Evolutionary conservation across 2,329 filamentous ascomycete species (phyloP).

Genomic region (Verticillium isaacii): DNA sequence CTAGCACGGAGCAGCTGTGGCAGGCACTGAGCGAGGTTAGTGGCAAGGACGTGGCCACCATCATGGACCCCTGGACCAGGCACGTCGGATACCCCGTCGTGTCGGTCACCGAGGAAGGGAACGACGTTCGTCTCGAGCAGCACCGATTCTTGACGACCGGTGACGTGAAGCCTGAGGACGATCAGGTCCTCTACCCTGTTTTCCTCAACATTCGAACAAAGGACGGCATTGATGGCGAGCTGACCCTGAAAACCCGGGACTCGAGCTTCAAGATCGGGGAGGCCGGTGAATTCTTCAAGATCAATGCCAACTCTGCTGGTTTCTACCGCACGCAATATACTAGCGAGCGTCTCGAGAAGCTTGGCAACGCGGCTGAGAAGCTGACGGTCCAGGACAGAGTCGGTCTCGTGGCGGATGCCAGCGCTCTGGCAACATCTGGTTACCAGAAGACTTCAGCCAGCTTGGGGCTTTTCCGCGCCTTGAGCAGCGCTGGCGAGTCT

Average conservation of each 20-base stretch:
- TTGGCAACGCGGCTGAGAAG: constrained; percentile 80
- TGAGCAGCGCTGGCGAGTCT: constrained; percentile 70
- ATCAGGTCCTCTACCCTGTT: constrained; percentile 81
- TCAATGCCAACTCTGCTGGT: constrained; percentile 91
- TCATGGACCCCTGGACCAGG: constrained; percentile 97
- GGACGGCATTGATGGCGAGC: constrained; percentile 72
- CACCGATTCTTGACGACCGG: constrained; percentile 92
- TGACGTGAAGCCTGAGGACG: constrained; percentile 90
- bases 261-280: constrained; percentile 66
- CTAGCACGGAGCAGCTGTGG: constrained; percentile 87
- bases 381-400: constrained; percentile 86
- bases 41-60: constrained; percentile 81
- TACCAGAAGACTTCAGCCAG: constrained; percentile 92
- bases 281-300: constrained; percentile 85
- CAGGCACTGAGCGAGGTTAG: constrained; percentile 80
- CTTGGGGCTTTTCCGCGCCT: constrained; percentile 78
- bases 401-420: constrained; percentile 91
- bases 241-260: constrained; percentile 61
- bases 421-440: constrained; percentile 81
- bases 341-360: constrained; percentile 77
- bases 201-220: constrained; percentile 83
- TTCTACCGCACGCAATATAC: constrained; percentile 89
- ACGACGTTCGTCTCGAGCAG: constrained; percentile 81
- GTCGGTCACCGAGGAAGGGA: constrained; percentile 67
- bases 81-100: constrained; percentile 91